Percentiles rank a stretch among this genome's conserved stretches.
Evolutionary conservation across 345 rosid species (phyloP).

Genomic region (Boechera stricta): DNA sequence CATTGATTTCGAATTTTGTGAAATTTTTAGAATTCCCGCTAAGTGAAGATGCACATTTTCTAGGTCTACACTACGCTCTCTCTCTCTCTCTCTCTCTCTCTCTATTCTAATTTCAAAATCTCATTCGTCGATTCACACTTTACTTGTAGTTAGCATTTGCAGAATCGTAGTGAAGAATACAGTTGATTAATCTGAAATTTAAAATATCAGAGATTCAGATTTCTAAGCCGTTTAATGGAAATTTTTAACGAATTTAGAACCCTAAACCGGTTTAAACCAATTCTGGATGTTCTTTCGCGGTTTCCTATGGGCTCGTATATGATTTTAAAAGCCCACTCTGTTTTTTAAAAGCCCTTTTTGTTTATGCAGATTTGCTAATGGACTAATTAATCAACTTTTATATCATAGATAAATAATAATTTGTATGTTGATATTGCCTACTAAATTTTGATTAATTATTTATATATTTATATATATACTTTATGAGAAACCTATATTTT

Average conservation of each 20-base stretch:
- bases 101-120: neutral
- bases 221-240: conserved; percentile 3
- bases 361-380: neutral
- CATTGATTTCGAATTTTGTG: conserved; percentile 50
- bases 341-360: neutral
- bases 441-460: neutral
- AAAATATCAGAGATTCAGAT: neutral
- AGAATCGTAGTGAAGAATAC: conserved; percentile 2
- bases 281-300: neutral
- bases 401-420: neutral
- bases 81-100: conserved; percentile 8
- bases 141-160: neutral
- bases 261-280: conserved; percentile 18
- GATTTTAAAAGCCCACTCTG: neutral
- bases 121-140: conserved; percentile 6
- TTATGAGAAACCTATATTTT: neutral
- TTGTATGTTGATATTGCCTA: neutral
- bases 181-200: neutral
- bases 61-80: conserved; percentile 22
- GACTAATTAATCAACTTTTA: neutral
- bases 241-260: neutral
- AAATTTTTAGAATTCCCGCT: conserved; percentile 43
- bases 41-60: neutral
- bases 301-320: neutral
- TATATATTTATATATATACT: too few species aligned